Percentiles rank a stretch among this genome's conserved stretches.
These are phyloP conservation scores for Clonostachys solani DNA, from an alignment of 2,329 filamentous ascomycete species.

Conservation along the genomic window DNA sequence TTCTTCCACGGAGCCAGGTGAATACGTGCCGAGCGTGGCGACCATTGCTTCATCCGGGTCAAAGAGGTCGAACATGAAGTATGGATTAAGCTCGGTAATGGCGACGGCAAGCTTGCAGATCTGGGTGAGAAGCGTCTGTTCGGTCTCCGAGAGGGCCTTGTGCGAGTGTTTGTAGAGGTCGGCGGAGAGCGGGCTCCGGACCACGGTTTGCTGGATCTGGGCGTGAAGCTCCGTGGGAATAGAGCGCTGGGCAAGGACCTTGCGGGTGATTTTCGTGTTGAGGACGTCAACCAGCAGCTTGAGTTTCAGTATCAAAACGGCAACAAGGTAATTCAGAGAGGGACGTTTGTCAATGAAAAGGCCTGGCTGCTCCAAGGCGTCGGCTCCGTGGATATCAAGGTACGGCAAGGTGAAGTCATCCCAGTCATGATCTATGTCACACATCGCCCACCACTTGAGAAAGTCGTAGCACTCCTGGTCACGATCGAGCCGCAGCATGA, in stretches of 20 bases:
- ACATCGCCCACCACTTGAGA: slow-evolving; percentile 23
- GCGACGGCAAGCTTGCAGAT: neutral
- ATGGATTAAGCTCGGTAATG: neutral
- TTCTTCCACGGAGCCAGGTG: neutral
- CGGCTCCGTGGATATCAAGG: slow-evolving; percentile 27
- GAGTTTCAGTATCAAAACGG: neutral
- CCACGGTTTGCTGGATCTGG: neutral
- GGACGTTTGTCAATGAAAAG: neutral
- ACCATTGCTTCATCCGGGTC: neutral
- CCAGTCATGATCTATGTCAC: slow-evolving; percentile 1
- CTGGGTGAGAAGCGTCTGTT: neutral
- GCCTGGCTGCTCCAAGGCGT: slow-evolving; percentile 33
- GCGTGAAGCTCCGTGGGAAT: neutral
- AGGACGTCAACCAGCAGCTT: neutral
- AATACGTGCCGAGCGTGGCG: neutral
- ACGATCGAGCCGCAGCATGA: slow-evolving; percentile 37
- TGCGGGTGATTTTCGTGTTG: neutral
- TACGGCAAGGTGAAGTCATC: slow-evolving; percentile 8
- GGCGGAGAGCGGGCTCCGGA: neutral
- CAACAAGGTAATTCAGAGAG: neutral
- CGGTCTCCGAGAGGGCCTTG: neutral
- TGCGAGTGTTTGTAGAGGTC: neutral
- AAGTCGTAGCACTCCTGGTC: slow-evolving; percentile 47
- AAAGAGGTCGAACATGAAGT: neutral
- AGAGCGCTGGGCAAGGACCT: neutral